A percentile compares a stretch with the other conserved stretches of the same genome.
Conservation (phyloP, 106 monocot genomes). For the Platanthera zijinensis region DNA sequence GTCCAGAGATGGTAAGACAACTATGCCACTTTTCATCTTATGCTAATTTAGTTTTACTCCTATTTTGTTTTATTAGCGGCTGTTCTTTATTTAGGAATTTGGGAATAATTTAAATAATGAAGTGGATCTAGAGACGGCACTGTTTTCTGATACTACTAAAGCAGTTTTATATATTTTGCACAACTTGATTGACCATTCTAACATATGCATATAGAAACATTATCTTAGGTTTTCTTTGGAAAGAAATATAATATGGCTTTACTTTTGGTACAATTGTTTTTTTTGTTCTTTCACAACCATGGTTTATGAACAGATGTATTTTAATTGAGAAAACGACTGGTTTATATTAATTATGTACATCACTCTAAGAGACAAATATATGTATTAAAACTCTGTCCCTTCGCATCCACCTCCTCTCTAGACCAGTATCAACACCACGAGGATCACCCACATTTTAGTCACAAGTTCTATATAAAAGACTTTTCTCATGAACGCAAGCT, state of each 20-base stretch:
- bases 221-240: neutral
- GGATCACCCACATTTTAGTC: no score
- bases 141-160: neutral
- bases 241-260: neutral
- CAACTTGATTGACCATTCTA: neutral
- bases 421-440: no score
- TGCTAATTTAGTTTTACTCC: neutral
- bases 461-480: no score
- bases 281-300: neutral
- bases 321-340: no score
- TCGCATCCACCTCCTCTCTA: no score
- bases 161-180: neutral
- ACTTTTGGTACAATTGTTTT: neutral
- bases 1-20: neutral
- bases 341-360: no score
- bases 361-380: no score
- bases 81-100: neutral
- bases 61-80: slow-evolving; percentile 6
- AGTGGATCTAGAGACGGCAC: slow-evolving; percentile 2
- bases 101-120: neutral
- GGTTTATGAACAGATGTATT: no score
- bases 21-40: neutral
- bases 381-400: no score
- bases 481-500: no score
- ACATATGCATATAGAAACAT: neutral